These are phyloP conservation scores for Nemania serpens DNA, from an alignment of 2,329 filamentous ascomycete species.

Conservation along the genomic window DNA sequence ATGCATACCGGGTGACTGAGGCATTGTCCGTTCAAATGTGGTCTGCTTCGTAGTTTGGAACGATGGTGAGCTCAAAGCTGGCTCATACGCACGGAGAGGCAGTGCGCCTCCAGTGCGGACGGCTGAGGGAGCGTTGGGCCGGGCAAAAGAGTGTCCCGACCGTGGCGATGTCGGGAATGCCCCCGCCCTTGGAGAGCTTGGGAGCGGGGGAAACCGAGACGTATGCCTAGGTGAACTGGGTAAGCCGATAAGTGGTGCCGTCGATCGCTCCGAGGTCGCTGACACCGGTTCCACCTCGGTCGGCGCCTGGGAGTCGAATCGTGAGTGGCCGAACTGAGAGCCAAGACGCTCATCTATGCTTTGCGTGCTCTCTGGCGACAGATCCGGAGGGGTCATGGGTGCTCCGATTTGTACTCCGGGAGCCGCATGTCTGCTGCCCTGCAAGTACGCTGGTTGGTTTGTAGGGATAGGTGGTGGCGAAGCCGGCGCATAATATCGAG, in stretches of 20 bases:
- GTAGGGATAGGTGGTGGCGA: conserved; percentile 61
- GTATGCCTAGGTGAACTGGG: conserved; percentile 50
- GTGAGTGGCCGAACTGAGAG: conserved; percentile 45
- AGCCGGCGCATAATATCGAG: conserved; percentile 61
- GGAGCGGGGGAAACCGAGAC: conserved; percentile 43
- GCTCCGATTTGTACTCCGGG: conserved; percentile 39
- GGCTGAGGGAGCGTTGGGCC: conserved; percentile 56
- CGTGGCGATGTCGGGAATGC: conserved; percentile 51
- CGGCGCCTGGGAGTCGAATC: conserved; percentile 46
- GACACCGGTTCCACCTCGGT: conserved; percentile 56
- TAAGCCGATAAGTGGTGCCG: conserved; percentile 57
- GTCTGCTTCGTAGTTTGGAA: conserved; percentile 65
- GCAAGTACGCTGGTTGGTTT: conserved; percentile 49
- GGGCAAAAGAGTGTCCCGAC: conserved; percentile 55
- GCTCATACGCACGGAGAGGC: conserved; percentile 66
- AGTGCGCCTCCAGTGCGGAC: conserved; percentile 62
- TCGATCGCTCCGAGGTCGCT: conserved; percentile 57
- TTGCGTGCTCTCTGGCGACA: conserved; percentile 52
- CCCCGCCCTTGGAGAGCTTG: conserved; percentile 44
- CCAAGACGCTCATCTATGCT: conserved; percentile 64
- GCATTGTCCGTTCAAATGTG: conserved; percentile 62
- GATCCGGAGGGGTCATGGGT: conserved; percentile 52
- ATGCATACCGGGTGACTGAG: conserved; percentile 61
- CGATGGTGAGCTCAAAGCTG: conserved; percentile 57
- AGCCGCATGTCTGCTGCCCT: conserved; percentile 36